These are phyloP conservation scores for Auricularia auricula-judae DNA, from an alignment of 768 basidiomycete genomes.

Conservation along the genomic window DNA sequence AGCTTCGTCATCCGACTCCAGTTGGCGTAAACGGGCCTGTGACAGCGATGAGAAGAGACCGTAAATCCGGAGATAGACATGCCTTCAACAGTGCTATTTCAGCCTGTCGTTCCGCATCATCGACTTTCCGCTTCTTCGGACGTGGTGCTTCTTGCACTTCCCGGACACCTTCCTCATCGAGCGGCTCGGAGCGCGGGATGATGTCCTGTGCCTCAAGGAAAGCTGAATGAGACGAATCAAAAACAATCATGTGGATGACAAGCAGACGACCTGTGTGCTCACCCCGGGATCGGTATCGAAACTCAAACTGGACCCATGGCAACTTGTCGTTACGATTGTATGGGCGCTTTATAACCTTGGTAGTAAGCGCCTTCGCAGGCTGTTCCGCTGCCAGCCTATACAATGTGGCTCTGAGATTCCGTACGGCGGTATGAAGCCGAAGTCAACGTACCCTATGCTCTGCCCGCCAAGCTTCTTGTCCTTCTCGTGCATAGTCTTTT, in stretches of 20 bases:
- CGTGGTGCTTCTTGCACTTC: not conserved
- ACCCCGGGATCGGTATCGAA: not conserved
- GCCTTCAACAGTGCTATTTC: not conserved
- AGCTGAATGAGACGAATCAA: not conserved
- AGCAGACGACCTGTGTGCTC: not conserved
- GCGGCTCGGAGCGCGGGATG: not conserved
- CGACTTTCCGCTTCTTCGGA: not conserved
- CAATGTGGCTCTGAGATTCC: not conserved
- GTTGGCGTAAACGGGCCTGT: not conserved
- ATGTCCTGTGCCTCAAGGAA: not conserved
- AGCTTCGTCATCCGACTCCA: not conserved
- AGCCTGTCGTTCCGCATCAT: not conserved
- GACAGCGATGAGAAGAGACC: not conserved
- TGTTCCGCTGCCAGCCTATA: not conserved
- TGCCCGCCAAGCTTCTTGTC: not conserved
- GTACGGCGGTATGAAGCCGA: not conserved
- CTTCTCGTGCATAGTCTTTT: not conserved
- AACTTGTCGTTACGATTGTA: not conserved
- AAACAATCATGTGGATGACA: not conserved
- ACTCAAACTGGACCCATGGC: not conserved
- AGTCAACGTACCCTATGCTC: not conserved
- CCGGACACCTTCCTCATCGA: not conserved
- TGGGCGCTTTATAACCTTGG: not conserved
- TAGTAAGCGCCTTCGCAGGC: not conserved
- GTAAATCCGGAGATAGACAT: not conserved